phyloP scores from a whole-genome alignment of 441 rosid genomes.

The Bruguiera hainesii region DNA sequence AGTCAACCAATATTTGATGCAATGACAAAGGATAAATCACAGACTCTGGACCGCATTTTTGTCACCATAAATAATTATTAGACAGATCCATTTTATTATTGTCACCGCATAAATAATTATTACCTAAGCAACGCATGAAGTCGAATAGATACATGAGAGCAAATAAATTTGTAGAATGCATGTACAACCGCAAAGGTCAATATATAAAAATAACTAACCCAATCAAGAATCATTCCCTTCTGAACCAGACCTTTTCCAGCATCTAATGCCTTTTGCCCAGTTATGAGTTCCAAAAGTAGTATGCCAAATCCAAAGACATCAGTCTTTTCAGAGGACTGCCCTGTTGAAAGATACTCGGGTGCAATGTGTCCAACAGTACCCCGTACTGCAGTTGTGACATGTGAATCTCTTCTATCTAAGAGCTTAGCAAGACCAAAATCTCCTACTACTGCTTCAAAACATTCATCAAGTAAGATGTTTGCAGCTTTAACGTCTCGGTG shows the following conservation, averaged over 20 bases:
- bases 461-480: constrained; percentile 75
- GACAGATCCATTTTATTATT: too few relatives aligned
- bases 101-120: not conserved
- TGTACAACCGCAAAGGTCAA: not conserved
- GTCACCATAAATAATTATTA: too few relatives aligned
- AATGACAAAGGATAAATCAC: not conserved
- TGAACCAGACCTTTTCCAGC: constrained; percentile 79
- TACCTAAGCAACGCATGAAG: not conserved
- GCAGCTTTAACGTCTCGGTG: constrained; percentile 97
- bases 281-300: constrained; percentile 80
- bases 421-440: constrained; percentile 91
- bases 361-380: constrained; percentile 95
- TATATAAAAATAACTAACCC: constrained; percentile 47
- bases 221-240: constrained; percentile 86
- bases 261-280: constrained; percentile 83
- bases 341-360: constrained; percentile 92
- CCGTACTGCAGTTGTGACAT: constrained; percentile 85
- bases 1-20: not conserved
- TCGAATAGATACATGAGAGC: not conserved
- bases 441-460: constrained; percentile 89
- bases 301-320: constrained; percentile 95
- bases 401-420: constrained; percentile 73
- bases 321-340: constrained; percentile 90
- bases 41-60: not conserved
- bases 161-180: not conserved